A percentile compares a stretch with the other conserved stretches of the same genome.
Conservation (phyloP, 306 rosid species). For the Glycyrrhiza uralensis region DNA sequence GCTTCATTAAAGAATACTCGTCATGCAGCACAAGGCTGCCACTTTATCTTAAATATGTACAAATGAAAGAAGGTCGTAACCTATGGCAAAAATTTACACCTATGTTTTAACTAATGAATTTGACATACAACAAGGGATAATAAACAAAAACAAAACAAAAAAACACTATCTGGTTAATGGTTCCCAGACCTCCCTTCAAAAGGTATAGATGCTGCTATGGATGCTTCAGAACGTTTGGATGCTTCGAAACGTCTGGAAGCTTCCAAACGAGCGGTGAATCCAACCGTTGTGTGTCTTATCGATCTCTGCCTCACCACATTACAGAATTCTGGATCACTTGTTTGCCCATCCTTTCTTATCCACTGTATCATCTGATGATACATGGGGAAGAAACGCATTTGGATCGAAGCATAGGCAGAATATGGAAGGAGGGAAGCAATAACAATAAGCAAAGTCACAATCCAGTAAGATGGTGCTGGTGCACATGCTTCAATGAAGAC, state of each 20-base stretch:
- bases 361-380: slow-evolving; percentile 90
- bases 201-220: background rate
- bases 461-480: slow-evolving; percentile 78
- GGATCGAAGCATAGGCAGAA: slow-evolving; percentile 57
- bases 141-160: background rate
- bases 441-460: slow-evolving; percentile 61
- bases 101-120: background rate
- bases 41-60: slow-evolving; percentile 42
- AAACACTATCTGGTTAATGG: background rate
- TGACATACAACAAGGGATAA: background rate
- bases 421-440: slow-evolving; percentile 68
- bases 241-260: slow-evolving; percentile 46
- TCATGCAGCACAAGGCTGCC: slow-evolving; percentile 18
- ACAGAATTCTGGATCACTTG: slow-evolving; percentile 77
- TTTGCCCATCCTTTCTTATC: slow-evolving; percentile 73
- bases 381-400: slow-evolving; percentile 79
- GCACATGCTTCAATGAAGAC: slow-evolving; percentile 92
- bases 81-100: slow-evolving; percentile 40
- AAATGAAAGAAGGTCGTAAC: slow-evolving; percentile 31
- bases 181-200: slow-evolving; percentile 36
- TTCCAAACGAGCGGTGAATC: slow-evolving; percentile 83
- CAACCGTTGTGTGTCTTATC: slow-evolving; percentile 67
- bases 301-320: slow-evolving; percentile 76
- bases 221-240: slow-evolving; percentile 42
- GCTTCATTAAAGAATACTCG: slow-evolving; percentile 18